Percentiles rank a stretch among this genome's conserved stretches.
These are phyloP conservation scores for Ramalina peruviana DNA, from an alignment of 495 filamentous ascomycete genomes.

Conservation along the genomic window DNA sequence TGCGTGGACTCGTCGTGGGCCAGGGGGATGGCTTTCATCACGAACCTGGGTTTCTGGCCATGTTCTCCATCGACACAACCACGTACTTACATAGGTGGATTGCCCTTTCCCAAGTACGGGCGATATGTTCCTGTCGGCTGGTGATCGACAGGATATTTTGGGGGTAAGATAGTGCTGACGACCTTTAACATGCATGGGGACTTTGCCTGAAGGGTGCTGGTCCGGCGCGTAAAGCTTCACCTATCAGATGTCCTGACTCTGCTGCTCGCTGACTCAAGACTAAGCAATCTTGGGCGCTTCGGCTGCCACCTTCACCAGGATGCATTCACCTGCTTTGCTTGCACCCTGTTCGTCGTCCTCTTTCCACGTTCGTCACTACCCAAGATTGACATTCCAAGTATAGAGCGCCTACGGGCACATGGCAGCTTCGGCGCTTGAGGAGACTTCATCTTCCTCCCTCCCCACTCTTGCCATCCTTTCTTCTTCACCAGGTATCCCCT, in stretches of 20 bases:
- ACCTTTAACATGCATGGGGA: too few species aligned
- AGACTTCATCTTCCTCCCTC: neutral
- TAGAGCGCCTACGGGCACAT: slow-evolving; percentile 3
- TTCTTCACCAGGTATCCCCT: slow-evolving; percentile 4
- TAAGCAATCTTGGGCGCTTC: neutral
- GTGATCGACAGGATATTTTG: neutral
- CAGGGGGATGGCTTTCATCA: too few species aligned
- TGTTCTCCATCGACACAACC: too few species aligned
- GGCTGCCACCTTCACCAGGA: neutral
- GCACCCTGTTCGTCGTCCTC: neutral
- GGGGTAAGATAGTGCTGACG: too few species aligned
- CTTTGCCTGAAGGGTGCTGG: neutral
- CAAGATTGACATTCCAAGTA: slow-evolving; percentile 2
- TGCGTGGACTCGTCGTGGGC: too few species aligned
- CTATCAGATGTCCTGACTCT: neutral
- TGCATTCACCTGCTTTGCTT: neutral
- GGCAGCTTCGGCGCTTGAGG: slow-evolving; percentile 1
- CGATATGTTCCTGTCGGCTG: too few species aligned
- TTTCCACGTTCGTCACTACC: neutral
- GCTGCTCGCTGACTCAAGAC: neutral
- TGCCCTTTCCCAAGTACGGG: too few species aligned
- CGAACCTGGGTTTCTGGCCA: too few species aligned
- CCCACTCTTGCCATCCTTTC: neutral
- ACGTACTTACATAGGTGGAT: too few species aligned
- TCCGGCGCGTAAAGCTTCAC: neutral